Percentiles rank a stretch among this genome's conserved stretches.
phyloP scores from a whole-genome alignment of 306 rosid genomes.

The Senna siamea region DNA sequence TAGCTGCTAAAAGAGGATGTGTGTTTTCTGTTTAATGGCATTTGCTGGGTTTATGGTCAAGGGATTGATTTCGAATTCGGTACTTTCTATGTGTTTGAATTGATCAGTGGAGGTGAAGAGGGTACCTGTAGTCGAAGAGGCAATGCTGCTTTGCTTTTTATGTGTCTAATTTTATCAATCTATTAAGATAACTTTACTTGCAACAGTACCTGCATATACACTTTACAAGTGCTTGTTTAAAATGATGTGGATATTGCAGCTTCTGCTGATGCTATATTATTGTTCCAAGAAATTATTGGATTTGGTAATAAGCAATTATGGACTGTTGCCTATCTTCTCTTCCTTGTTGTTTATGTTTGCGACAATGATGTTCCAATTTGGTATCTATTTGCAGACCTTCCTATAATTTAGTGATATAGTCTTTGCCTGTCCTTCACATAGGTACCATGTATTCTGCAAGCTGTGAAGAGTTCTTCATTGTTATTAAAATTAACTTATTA shows the following conservation, averaged over 20 bases:
- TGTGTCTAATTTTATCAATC: too few relatives aligned
- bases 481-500: neutral
- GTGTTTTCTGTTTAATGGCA: neutral
- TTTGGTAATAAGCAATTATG: neutral
- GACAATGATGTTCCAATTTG: neutral
- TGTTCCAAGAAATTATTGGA: neutral
- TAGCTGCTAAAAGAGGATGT: neutral
- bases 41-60: conserved; percentile 10
- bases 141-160: too few relatives aligned
- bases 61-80: neutral
- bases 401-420: neutral
- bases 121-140: neutral
- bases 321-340: neutral
- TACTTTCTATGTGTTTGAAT: neutral
- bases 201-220: neutral
- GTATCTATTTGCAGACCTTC: neutral
- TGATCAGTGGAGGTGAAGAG: neutral
- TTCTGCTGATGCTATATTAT: neutral
- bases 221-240: neutral
- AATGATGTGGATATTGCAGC: neutral
- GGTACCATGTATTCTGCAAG: neutral
- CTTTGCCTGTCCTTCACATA: neutral
- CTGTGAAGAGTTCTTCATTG: neutral
- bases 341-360: neutral
- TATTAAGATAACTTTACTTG: too few relatives aligned